Evolutionary conservation across 2,329 filamentous ascomycete species (phyloP).

Genomic region (Fusarium ramigenum): DNA sequence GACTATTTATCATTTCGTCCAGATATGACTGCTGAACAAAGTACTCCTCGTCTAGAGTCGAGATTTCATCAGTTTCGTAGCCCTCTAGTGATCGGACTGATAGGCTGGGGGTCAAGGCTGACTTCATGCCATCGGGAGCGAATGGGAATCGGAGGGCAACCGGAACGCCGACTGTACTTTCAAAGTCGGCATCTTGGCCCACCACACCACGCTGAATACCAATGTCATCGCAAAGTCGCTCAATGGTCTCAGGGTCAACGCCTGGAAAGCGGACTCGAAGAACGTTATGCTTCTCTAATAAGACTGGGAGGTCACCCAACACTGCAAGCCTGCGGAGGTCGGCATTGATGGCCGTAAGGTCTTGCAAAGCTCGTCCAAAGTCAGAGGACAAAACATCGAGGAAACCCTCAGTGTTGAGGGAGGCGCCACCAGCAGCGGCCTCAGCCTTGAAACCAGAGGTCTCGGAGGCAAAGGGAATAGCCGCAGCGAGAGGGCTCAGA

Average conservation of each 20-base stretch:
- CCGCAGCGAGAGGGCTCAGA: slow-evolving; percentile 74
- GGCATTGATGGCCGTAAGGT: slow-evolving; percentile 79
- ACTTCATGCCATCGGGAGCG: slow-evolving; percentile 65
- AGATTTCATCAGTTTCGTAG: slow-evolving; percentile 52
- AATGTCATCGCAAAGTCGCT: slow-evolving; percentile 85
- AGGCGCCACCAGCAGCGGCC: slow-evolving; percentile 59
- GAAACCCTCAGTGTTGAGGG: slow-evolving; percentile 83
- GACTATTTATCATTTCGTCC: slow-evolving; percentile 56
- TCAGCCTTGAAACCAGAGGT: slow-evolving; percentile 56
- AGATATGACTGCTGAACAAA: slow-evolving; percentile 53
- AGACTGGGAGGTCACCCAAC: slow-evolving; percentile 85
- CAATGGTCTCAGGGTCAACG: slow-evolving; percentile 84
- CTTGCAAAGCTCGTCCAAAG: slow-evolving; percentile 86
- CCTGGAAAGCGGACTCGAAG: slow-evolving; percentile 90
- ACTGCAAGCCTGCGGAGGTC: slow-evolving; percentile 81
- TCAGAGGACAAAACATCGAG: slow-evolving; percentile 87
- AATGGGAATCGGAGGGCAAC: slow-evolving; percentile 88
- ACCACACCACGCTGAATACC: slow-evolving; percentile 84
- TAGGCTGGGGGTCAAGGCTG: slow-evolving; percentile 57
- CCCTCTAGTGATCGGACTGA: slow-evolving; percentile 58
- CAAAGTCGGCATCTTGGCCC: slow-evolving; percentile 79
- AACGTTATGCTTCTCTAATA: slow-evolving; percentile 71
- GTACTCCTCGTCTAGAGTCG: slow-evolving; percentile 48
- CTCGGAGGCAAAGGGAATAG: slow-evolving; percentile 56
- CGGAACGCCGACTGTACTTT: slow-evolving; percentile 70